Percentiles rank a stretch among this genome's conserved stretches.
Evolutionary conservation across 2,329 filamentous ascomycete genomes (phyloP).

Genomic region (Ophiostoma perfectum): DNA sequence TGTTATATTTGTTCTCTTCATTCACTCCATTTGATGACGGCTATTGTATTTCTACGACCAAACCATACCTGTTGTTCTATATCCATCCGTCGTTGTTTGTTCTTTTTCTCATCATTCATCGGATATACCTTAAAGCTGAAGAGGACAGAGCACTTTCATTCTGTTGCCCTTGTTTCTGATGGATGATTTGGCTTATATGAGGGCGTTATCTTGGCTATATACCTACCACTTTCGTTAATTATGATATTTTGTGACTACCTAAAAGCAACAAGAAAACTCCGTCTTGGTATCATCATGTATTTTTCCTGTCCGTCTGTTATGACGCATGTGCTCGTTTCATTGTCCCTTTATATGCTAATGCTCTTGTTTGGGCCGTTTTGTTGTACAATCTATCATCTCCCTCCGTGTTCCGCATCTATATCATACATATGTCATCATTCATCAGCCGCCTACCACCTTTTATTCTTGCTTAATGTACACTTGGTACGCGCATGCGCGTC

Average conservation of each 20-base stretch:
- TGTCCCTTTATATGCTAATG: background rate
- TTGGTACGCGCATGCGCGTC: background rate
- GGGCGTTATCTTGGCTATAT: slow-evolving; percentile 9
- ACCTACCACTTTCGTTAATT: slow-evolving; percentile 10
- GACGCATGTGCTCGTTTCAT: background rate
- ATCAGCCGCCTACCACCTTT: background rate
- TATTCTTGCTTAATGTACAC: background rate
- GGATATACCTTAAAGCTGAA: background rate
- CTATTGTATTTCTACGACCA: background rate
- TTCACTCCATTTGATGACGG: background rate
- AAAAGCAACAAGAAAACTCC: background rate
- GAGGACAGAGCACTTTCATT: background rate
- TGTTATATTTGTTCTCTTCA: slow-evolving; percentile 8
- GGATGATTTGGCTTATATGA: slow-evolving; percentile 5
- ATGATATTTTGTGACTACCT: background rate
- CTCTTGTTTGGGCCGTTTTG: background rate
- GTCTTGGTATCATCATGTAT: slow-evolving; percentile 1
- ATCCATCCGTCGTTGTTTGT: too few species aligned
- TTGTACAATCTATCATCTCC: background rate
- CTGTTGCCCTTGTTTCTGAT: background rate
- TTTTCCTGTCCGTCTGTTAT: background rate
- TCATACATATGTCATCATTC: background rate
- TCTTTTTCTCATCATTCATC: too few species aligned
- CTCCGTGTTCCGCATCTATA: background rate
- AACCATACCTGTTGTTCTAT: background rate